Base-by-base conservation (phyloP, 1,139 yeast species). In the Taphrina communis region DNA sequence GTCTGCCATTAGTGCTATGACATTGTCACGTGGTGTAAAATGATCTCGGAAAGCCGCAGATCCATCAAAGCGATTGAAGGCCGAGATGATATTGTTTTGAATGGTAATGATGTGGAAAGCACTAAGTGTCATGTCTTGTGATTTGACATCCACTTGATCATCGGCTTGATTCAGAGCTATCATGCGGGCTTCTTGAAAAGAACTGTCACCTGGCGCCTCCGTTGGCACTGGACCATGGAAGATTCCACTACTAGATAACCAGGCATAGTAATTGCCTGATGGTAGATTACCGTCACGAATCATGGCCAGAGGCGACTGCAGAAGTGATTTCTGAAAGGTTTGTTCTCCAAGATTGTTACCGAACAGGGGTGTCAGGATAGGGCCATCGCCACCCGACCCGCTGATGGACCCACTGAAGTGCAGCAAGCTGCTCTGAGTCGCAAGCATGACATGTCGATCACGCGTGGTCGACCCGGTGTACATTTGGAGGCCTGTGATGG, bases 1-100 rank as follows among this genome's bases (percentile, higher is more conserved):
- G 76, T 93, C 98, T 3, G 86, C 83, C 1, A 85, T 78, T 2
- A 89, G 76, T 0, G 94, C 94, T 6, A 83, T 71, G 36, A 65
- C 39, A 6, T 42, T 53, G 17, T 57, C 68, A 12, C 36, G 17
- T n/a, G 63, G 14, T 1, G 57, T 12, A 8, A 63, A 42, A 2
- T 44, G 55, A n/a, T 53, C 60, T 9, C 38, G 53, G 31, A 25
- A 57, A 4, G 50, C 58, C 38, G 35, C 25, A 17, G 46, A 31
- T 12, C 61, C 65, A 48, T 65, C 61, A 35, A 48, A 58, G 25
- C 63, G 63, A 25, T 48, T 57, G 42, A 44, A 31, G 9, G 63
- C 68, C 6, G 19, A 25, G n/a, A 65, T 25, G 11, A 6, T 11
- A 14, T 41, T 38, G 31, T 56, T 55, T 17, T 36, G 57, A n/a